Evolutionary conservation across 345 rosid genomes (phyloP), one percentile per base, ranked within the genome.

Genomic region (Ceriops zippeliana): DNA sequence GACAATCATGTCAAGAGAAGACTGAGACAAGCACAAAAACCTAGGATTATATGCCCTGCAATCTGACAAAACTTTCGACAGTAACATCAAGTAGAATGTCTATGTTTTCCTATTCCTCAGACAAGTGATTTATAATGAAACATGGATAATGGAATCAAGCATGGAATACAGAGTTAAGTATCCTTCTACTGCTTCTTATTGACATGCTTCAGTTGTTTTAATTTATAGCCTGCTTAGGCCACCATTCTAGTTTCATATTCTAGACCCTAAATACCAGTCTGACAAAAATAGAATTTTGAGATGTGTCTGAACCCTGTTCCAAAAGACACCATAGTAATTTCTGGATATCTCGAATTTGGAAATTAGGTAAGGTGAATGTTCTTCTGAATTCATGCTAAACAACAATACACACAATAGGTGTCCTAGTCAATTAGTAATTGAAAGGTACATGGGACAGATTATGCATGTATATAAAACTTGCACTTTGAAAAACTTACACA

Each of bases 401-500:
- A 5, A 17, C 38, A 47, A 46, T 58, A 21, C 17, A n/a, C 27
- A 22, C 19, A 31, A 56, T 8, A n/a, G 28, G 27, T 5, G 32
- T 2, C 19, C 38, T 34, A 11, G 54, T 70, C 28, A 63, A 54
- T n/a, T 15, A 57, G 24, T 61, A 72, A 16, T 65, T 2, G 2
- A 35, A 1, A 53, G 9, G 61, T 7, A 26, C 27, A 19, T n/a
- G 30, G 16, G 5, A 52, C 34, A 27, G 24, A 19, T 22, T 37
- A 11, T 51, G 51, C 7, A 31, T 3, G 34, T 0, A 27, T 5
- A 34, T 21, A 22, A 63, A 52, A 58, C 30, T 16, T 67, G 71
- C 30, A 51, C 32, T 17, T 35, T 59, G 47, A 58, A 51, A 52
- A 35, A 87, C 98, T 95, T 78, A 89, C 99, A 84, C 72, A 81